Evolutionary conservation across 2,329 filamentous ascomycete genomes (phyloP).

Genomic region (Pestalotiopsis sp.): DNA sequence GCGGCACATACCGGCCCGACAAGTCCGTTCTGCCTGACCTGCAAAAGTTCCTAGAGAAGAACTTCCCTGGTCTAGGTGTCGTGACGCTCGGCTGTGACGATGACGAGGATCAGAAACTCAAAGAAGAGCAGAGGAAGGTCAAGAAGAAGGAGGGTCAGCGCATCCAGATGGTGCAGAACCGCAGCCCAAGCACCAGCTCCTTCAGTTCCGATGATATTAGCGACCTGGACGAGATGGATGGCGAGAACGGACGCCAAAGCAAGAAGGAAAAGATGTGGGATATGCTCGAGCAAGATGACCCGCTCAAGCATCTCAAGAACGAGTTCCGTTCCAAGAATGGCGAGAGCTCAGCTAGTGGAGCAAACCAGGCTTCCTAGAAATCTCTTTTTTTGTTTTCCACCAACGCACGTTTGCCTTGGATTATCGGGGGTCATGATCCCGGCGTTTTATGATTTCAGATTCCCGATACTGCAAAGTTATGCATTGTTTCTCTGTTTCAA

Average conservation of each 20-base stretch:
- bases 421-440: not conserved
- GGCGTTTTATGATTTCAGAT: not conserved
- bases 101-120: constrained; percentile 72
- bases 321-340: not conserved
- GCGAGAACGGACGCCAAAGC: constrained; percentile 42
- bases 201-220: constrained; percentile 58
- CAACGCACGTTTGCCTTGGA: not conserved
- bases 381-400: not conserved
- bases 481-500: not conserved
- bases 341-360: not conserved
- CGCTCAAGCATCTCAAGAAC: constrained; percentile 1
- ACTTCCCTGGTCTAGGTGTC: constrained; percentile 78
- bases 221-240: constrained; percentile 49
- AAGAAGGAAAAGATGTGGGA: constrained; percentile 56
- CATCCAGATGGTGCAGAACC: constrained; percentile 59
- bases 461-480: not conserved
- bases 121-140: constrained; percentile 71
- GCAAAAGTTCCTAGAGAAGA: constrained; percentile 68
- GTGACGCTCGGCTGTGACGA: constrained; percentile 79
- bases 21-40: constrained; percentile 73
- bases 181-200: constrained; percentile 49
- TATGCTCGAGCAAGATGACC: constrained; percentile 39
- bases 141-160: constrained; percentile 67
- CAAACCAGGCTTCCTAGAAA: not conserved
- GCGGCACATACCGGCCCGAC: constrained; percentile 89